Evolutionary conservation across 2,329 filamentous ascomycete species (phyloP).

Genomic region (Fusarium pseudonygamai): DNA sequence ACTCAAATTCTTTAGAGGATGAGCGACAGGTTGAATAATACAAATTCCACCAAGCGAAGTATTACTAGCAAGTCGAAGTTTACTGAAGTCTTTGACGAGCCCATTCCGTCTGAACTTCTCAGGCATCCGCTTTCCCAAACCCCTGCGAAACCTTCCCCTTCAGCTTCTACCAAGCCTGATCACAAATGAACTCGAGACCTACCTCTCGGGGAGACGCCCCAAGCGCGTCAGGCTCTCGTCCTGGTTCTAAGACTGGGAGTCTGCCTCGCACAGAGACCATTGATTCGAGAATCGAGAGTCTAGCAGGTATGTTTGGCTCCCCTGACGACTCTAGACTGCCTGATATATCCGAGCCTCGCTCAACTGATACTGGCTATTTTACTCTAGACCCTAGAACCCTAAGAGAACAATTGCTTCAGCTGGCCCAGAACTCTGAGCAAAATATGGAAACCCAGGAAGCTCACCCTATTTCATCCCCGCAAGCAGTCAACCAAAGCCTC

Average conservation of each 20-base stretch:
- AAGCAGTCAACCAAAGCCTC: neutral
- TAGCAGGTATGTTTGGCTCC: neutral
- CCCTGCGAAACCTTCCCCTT: neutral
- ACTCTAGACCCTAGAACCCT: neutral
- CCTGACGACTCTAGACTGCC: neutral
- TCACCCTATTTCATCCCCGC: neutral
- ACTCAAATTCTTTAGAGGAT: neutral
- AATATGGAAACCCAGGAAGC: neutral
- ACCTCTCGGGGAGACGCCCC: neutral
- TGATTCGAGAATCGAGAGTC: neutral
- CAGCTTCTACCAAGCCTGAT: neutral
- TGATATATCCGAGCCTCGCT: neutral
- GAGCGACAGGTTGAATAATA: neutral
- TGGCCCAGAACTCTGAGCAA: neutral
- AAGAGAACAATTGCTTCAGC: neutral
- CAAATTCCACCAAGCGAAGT: too few species aligned
- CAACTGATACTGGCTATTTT: conserved; percentile 4
- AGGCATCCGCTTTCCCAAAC: neutral
- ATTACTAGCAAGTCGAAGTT: neutral
- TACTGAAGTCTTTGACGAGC: neutral
- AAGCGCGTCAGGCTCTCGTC: neutral
- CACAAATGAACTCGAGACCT: neutral
- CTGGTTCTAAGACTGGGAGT: neutral
- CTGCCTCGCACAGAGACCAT: neutral
- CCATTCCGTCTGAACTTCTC: neutral